These are phyloP conservation scores for Theobroma grandiflorum DNA, from an alignment of 441 rosid species.

Conservation along the genomic window DNA sequence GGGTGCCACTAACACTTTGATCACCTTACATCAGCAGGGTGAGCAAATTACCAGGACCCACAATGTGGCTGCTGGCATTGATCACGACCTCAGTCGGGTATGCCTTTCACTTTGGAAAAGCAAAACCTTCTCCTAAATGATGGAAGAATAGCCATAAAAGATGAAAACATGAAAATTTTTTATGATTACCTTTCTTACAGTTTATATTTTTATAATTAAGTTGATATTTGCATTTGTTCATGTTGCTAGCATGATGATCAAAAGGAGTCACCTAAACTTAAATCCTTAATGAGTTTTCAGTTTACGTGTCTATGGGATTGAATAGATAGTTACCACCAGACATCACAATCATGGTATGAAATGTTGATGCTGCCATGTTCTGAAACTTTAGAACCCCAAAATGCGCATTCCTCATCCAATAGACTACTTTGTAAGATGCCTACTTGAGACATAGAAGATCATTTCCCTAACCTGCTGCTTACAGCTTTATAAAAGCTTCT, in stretches of 20 bases:
- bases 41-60: constrained; percentile 87
- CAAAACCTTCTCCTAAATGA: constrained; percentile 8
- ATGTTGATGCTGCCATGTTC: not conserved
- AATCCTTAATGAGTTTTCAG: not conserved
- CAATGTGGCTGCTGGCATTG: constrained; percentile 67
- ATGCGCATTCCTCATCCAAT: not conserved
- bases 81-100: constrained; percentile 88
- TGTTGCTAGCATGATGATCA: not conserved
- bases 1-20: constrained; percentile 72
- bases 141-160: not conserved
- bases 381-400: not conserved
- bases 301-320: not conserved
- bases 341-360: not conserved
- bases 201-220: not conserved
- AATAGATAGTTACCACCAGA: not conserved
- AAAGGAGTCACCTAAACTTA: constrained; percentile 1
- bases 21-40: constrained; percentile 84
- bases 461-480: not conserved
- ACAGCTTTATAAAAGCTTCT: constrained; percentile 1
- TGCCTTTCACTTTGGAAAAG: constrained; percentile 34
- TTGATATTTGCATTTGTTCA: constrained; percentile 12
- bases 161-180: not conserved
- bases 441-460: not conserved
- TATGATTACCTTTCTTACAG: not conserved
- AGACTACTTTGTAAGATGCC: not conserved